A percentile compares a stretch with the other conserved stretches of the same genome.
phyloP scores from a whole-genome alignment of 2,329 filamentous ascomycete species.

The Epicoccum nigrum region DNA sequence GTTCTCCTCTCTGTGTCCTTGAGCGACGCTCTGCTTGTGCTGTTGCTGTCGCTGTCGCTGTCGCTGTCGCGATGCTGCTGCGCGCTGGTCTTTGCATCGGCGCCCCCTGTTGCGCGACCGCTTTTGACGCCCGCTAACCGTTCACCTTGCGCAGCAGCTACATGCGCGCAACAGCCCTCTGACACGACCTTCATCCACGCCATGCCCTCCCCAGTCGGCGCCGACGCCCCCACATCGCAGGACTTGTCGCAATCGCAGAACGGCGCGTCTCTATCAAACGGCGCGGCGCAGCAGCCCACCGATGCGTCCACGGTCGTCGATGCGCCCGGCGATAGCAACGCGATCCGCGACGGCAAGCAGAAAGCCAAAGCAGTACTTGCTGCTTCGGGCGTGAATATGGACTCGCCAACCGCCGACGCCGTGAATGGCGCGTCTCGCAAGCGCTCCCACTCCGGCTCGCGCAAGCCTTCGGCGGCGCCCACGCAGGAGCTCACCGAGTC shows the following conservation, averaged over 20 bases:
- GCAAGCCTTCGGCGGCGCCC: slow-evolving; percentile 52
- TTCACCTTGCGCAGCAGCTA: slow-evolving; percentile 15
- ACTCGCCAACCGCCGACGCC: slow-evolving; percentile 42
- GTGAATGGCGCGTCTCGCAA: slow-evolving; percentile 62
- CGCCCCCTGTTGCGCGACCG: slow-evolving; percentile 34
- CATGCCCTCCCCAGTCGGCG: slow-evolving; percentile 46
- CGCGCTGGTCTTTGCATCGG: slow-evolving; percentile 24
- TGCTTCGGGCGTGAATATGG: slow-evolving; percentile 54
- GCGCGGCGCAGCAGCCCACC: slow-evolving; percentile 44
- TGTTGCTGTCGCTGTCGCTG: not conserved
- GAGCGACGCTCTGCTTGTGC: slow-evolving; percentile 13
- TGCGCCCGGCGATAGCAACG: slow-evolving; percentile 48
- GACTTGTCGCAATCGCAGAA: slow-evolving; percentile 32
- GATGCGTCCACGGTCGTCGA: slow-evolving; percentile 30
- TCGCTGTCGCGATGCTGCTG: slow-evolving; percentile 4
- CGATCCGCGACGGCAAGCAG: slow-evolving; percentile 64
- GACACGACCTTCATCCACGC: slow-evolving; percentile 21
- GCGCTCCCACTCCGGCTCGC: slow-evolving; percentile 65
- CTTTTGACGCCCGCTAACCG: slow-evolving; percentile 32
- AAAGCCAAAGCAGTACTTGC: slow-evolving; percentile 65
- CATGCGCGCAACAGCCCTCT: slow-evolving; percentile 32
- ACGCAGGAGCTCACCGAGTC: slow-evolving; percentile 48
- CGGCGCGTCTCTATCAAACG: slow-evolving; percentile 41
- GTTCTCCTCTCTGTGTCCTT: slow-evolving; percentile 21
- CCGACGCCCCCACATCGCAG: slow-evolving; percentile 31